Base-by-base conservation (phyloP, 768 basidiomycete genomes). In the Leucosporidium yakuticum region DNA sequence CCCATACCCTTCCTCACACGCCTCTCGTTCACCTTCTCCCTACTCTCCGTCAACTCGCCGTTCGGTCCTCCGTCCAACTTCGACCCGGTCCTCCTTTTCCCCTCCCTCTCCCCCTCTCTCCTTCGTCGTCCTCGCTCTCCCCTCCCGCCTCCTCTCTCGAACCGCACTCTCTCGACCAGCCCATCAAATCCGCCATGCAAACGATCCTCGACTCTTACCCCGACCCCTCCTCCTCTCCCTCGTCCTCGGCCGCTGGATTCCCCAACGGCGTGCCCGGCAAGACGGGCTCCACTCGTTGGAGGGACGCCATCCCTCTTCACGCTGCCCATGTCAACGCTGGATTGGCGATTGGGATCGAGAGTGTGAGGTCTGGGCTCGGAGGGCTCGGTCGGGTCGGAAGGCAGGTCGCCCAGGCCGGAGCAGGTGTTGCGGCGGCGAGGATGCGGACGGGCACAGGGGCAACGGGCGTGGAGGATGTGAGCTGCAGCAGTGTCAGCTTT, bases 1-100 rank as follows among this genome's bases (percentile, higher is more conserved):
- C 91, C 73, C 90, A 91, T 75, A 17, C 62, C 0, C 27, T 60
- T 15, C 27, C 12, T 14, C 51, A 23, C 51, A 27, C 51, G 3
- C 51, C 27, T 53, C 51, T 27, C 51, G 9, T 53, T 3, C 51
- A 53, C 21, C 51, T 53, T n/a, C 51, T 53, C 51, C 60, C 54
- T 2, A 25, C 65, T 20, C 63, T 64, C 0, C 67, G 70, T 5
- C 36, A 36, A 12, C 61, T 71, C 62, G 64, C 63, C 39, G 44
- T 64, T n/a, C 60, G 70, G 0, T 63, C 64, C 12, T 60, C 68
- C 47, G 69, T 70, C 15, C 31, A 36, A 14, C 23, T 70, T 48
- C 65, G 69, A 14, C 36, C 50, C 14, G 64, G 64, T 34, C 21
- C 60, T 27, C 25, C 27, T 15, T 23, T 59, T 19, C 20, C 36